Percentiles rank a stretch among this genome's conserved stretches.
Evolutionary conservation across 225 moss, liverwort and hornwort genomes (phyloP).

Genomic region (Marchantia polymorpha): DNA sequence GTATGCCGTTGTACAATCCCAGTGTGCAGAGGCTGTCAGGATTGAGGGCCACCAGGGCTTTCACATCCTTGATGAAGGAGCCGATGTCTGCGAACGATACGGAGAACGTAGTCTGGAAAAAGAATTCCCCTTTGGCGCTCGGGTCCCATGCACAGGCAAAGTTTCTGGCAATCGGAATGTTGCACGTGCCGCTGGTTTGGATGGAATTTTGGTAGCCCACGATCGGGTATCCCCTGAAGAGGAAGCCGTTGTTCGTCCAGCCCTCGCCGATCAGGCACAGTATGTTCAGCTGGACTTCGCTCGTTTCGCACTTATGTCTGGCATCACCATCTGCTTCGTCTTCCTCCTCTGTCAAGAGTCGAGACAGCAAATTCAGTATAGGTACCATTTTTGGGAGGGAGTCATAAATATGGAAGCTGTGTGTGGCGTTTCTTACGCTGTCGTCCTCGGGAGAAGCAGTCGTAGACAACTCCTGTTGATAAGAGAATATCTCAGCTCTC

Average conservation of each 20-base stretch:
- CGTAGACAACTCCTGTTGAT: too few species aligned
- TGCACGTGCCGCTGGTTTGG: slow-evolving; percentile 32
- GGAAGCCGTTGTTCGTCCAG: slow-evolving; percentile 36
- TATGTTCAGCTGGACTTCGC: slow-evolving; percentile 13
- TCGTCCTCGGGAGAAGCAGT: background rate
- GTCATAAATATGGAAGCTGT: background rate
- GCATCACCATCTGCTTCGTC: slow-evolving; percentile 23
- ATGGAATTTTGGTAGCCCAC: slow-evolving; percentile 31
- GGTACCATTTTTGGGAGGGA: too few species aligned
- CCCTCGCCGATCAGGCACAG: slow-evolving; percentile 25
- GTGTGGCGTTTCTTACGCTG: background rate
- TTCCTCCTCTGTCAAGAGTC: slow-evolving; percentile 25
- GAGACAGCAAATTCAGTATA: background rate
- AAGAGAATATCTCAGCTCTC: too few species aligned
- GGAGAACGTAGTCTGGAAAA: slow-evolving; percentile 8
- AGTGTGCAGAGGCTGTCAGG: slow-evolving; percentile 32
- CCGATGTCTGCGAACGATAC: slow-evolving; percentile 12
- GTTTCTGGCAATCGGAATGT: background rate
- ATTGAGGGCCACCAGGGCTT: slow-evolving; percentile 15
- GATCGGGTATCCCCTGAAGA: slow-evolving; percentile 32
- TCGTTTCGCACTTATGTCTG: slow-evolving; percentile 23
- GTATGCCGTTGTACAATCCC: slow-evolving; percentile 38
- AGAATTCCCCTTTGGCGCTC: slow-evolving; percentile 16
- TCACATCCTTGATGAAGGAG: slow-evolving; percentile 48
- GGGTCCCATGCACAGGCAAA: slow-evolving; percentile 43